Percentiles rank a stretch among this genome's conserved stretches.
Conservation (phyloP, 257 asterid species). For the Plectranthus barbatus region DNA sequence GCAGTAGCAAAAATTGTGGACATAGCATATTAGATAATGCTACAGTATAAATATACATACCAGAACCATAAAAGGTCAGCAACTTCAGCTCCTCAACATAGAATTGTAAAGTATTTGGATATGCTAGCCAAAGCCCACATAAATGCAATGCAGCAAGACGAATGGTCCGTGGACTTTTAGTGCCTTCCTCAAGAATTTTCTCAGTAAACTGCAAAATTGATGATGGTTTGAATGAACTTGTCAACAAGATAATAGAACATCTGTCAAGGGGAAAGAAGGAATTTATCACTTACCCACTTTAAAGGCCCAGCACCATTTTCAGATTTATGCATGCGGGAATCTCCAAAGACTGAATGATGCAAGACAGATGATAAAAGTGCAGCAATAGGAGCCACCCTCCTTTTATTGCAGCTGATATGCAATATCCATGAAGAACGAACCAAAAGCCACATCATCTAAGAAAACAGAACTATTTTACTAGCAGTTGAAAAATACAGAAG, state of each 20-base stretch:
- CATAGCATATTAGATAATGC: slow-evolving; percentile 6
- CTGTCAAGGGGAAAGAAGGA: slow-evolving; percentile 8
- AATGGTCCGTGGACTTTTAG: slow-evolving; percentile 94
- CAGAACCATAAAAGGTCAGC: slow-evolving; percentile 86
- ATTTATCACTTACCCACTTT: slow-evolving; percentile 58
- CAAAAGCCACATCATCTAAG: slow-evolving; percentile 84
- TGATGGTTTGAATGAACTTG: background rate
- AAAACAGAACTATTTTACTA: slow-evolving; percentile 1
- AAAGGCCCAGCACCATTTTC: slow-evolving; percentile 71
- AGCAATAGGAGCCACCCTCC: slow-evolving; percentile 97
- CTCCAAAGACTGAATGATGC: slow-evolving; percentile 70
- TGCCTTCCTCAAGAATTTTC: slow-evolving; percentile 85
- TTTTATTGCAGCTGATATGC: slow-evolving; percentile 84
- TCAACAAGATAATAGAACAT: background rate
- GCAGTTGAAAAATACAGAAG: background rate
- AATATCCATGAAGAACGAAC: slow-evolving; percentile 85
- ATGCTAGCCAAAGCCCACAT: slow-evolving; percentile 82
- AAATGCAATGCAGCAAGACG: slow-evolving; percentile 87
- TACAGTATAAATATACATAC: slow-evolving; percentile 28
- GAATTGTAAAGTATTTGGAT: slow-evolving; percentile 63
- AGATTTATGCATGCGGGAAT: slow-evolving; percentile 61
- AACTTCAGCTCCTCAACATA: slow-evolving; percentile 76
- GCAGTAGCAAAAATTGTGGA: background rate
- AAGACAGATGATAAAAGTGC: slow-evolving; percentile 84
- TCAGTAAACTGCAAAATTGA: slow-evolving; percentile 52